A percentile compares a stretch with the other conserved stretches of the same genome.
These are phyloP conservation scores for Boehmeria nivea DNA, from an alignment of 306 rosid genomes.

Conservation along the genomic window DNA sequence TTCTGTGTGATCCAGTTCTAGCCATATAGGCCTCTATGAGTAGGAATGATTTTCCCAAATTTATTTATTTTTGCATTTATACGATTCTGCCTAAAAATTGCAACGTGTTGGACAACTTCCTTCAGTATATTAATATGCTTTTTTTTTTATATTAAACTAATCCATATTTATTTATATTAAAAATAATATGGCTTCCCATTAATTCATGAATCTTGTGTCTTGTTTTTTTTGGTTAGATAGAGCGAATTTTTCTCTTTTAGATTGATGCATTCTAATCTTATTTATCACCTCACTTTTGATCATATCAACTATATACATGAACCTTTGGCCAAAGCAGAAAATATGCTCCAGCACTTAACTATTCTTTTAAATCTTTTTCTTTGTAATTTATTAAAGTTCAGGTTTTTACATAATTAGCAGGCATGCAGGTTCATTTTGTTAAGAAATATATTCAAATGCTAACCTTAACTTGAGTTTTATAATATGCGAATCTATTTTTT, in stretches of 20 bases:
- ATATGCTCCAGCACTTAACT: no score
- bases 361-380: no score
- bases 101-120: constrained; percentile 8
- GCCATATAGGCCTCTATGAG: neutral
- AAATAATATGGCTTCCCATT: neutral
- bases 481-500: no score
- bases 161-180: neutral
- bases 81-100: constrained; percentile 4
- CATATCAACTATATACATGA: neutral
- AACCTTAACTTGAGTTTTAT: no score
- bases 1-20: neutral
- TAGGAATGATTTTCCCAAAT: neutral
- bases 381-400: no score
- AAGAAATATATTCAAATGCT: no score
- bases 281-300: neutral
- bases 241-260: neutral
- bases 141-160: neutral
- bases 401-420: no score
- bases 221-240: neutral
- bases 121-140: constrained; percentile 5
- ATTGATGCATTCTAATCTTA: neutral
- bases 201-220: constrained; percentile 9
- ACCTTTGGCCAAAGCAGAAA: neutral
- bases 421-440: no score
- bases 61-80: neutral